Evolutionary conservation across 208 protist genomes (phyloP).

Genomic region (Borovskyia barvae): DNA sequence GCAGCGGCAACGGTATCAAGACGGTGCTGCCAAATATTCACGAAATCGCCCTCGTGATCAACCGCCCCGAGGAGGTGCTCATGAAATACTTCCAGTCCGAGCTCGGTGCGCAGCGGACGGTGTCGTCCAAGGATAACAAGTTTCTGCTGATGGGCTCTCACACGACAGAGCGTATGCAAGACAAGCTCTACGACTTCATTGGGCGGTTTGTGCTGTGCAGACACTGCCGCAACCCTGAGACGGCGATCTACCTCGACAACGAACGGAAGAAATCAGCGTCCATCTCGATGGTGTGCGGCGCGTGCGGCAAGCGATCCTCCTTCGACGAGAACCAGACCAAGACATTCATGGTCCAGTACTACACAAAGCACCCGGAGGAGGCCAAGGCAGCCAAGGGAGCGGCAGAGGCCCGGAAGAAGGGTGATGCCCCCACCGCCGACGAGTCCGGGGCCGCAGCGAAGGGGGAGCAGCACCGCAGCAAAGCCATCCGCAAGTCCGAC

Average conservation of each 20-base stretch:
- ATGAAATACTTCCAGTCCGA: slow-evolving; percentile 91
- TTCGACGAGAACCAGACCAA: slow-evolving; percentile 47
- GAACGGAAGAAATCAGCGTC: slow-evolving; percentile 40
- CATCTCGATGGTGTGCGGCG: slow-evolving; percentile 67
- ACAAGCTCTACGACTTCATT: slow-evolving; percentile 87
- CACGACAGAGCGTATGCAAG: slow-evolving; percentile 74
- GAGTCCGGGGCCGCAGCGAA: slow-evolving; percentile 20
- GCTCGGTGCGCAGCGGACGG: slow-evolving; percentile 80
- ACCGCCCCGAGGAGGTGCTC: slow-evolving; percentile 84
- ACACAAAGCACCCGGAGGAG: slow-evolving; percentile 66
- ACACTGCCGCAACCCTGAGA: slow-evolving; percentile 89
- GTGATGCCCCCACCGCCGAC: slow-evolving; percentile 19
- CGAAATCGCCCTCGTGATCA: slow-evolving; percentile 85
- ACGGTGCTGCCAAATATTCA: slow-evolving; percentile 94
- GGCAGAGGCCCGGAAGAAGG: slow-evolving; percentile 38
- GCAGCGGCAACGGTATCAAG: slow-evolving; percentile 94
- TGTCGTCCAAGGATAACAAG: slow-evolving; percentile 84
- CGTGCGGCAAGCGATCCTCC: slow-evolving; percentile 56
- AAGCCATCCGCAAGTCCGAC: slow-evolving; percentile 23
- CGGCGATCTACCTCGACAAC: slow-evolving; percentile 46
- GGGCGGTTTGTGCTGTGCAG: slow-evolving; percentile 85
- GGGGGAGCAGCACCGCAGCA: slow-evolving; percentile 13
- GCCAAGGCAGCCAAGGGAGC: slow-evolving; percentile 47
- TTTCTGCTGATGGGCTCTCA: slow-evolving; percentile 87
- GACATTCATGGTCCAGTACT: slow-evolving; percentile 63